Evolutionary conservation across 805 yeast genomes (phyloP).

Genomic region (Wilhelminamyces savonicus): DNA sequence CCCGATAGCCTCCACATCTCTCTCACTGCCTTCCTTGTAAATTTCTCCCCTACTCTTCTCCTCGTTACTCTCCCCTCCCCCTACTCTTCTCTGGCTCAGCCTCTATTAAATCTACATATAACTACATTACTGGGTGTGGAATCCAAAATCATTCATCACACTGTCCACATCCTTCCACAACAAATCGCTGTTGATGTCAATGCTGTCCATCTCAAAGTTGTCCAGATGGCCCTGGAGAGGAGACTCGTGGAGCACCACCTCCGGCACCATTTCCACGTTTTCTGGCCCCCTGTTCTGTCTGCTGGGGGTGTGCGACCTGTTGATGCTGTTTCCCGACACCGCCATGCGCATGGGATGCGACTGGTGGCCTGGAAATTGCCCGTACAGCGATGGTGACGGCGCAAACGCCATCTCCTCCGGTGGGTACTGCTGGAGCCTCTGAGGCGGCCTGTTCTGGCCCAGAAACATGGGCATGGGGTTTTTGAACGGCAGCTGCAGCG

Average conservation of each 20-base stretch:
- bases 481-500: too few relatives aligned
- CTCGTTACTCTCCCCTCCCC: too few relatives aligned
- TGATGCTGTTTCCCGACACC: slow-evolving; percentile 10
- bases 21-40: too few relatives aligned
- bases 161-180: slow-evolving; percentile 81
- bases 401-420: not conserved
- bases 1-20: too few relatives aligned
- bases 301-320: slow-evolving; percentile 3
- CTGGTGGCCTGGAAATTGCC: not conserved
- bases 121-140: too few relatives aligned
- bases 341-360: slow-evolving; percentile 6
- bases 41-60: too few relatives aligned
- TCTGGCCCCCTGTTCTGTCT: slow-evolving; percentile 1
- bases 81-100: too few relatives aligned
- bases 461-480: not conserved
- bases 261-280: slow-evolving; percentile 1
- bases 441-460: not conserved
- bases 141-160: slow-evolving; percentile 89
- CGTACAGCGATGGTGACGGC: not conserved
- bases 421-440: slow-evolving; percentile 1
- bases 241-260: slow-evolving; percentile 11
- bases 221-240: slow-evolving; percentile 24
- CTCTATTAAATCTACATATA: too few relatives aligned
- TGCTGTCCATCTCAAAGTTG: slow-evolving; percentile 31
- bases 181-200: slow-evolving; percentile 46